Evolutionary conservation across 768 basidiomycete species (phyloP), one percentile per base, ranked within the genome.

Genomic region (Serpula lacrymans): DNA sequence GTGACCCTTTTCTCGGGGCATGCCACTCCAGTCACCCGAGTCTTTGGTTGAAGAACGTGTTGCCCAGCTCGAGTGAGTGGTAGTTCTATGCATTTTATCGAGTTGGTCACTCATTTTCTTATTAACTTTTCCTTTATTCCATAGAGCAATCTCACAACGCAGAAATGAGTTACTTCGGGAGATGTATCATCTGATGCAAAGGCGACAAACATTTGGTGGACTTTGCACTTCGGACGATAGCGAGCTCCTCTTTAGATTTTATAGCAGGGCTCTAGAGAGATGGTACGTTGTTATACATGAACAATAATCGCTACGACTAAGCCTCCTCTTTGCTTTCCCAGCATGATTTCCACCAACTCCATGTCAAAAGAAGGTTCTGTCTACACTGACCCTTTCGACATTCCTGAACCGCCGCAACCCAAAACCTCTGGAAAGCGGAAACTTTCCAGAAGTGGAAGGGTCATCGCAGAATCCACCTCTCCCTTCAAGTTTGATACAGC

Each of bases 161-260:
- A 70, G 86, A 59, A 82, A 84, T 80, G 79, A 68, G 39, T 72
- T 88, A 35, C 72, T 89, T 57, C 71, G 72, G 30, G 76, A 88
- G 58, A 80, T 89, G 78, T 84, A 76, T 63, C 62, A 65, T 38
- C 75, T 89, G 69, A 71, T 86, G 35, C 72, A 69, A 42, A 69
- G 69, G 41, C 74, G 76, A 52, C 66, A 74, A 37, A 65, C 65
- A 48, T 52, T 72, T 31, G 73, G 73, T 17, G 45, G 64, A 24
- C 47, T 72, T 27, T 53, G 75, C 22, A 46, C 54, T 11, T 41
- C 69, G 13, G 58, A 68, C 17, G 68, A 70, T 25, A 59, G 68
- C 34, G 69, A 68, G 59, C 49, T 13, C 39, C 83, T 18, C 63
- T 65, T 26, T 58, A 53, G 21, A 87, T 84, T 52, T 54, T 86